Evolutionary conservation across 768 basidiomycete genomes (phyloP), one percentile per base, ranked within the genome.

Genomic region (Gloeostereum incarnatum): DNA sequence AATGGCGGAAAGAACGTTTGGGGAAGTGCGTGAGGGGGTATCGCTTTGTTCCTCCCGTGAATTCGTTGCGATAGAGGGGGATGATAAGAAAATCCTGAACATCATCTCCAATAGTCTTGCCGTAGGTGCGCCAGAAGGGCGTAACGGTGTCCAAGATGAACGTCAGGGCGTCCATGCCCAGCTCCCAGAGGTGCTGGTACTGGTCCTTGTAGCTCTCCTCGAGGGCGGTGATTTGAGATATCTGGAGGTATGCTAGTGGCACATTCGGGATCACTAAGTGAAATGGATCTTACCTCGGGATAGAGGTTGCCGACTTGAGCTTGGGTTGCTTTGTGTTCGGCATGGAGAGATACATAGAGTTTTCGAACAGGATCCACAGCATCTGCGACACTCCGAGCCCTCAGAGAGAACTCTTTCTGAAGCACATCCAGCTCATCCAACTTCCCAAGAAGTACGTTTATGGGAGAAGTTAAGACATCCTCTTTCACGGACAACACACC

Each of bases 11-110:
- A 0, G 85, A 80, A 17, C 85, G 75, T 38, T 51, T 60, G 17
- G 85, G 85, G 38, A 86, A 54, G 3, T 51, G 57, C 24, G 55
- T 53, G 47, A 88, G 73, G 5, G 62, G 65, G 49, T 85, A 86
- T 47, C 75, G 67, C 47, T 81, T 79, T 25, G 74, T 35, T 60
- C 84, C 81, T 22, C 85, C 85, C 0, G 85, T 86, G 52, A 86
- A 88, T 51, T 87, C 85, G 53, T 88, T 84, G 23, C 85, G 74
- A 45, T 88, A 88, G 49, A 83, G 69, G 5, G 85, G 85, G 41
- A 88, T 76, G 47, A 88, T 82, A 42, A 87, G 73, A 51, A 87
- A 87, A 44, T 85, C 82, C 33, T 78, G 76, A 31, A 84, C 68
- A 48, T 88, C 85, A 50, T 83, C 74, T 22, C 82, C 81, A 36